Base-by-base conservation (phyloP, 345 rosid species). In the Raphanus sativus region DNA sequence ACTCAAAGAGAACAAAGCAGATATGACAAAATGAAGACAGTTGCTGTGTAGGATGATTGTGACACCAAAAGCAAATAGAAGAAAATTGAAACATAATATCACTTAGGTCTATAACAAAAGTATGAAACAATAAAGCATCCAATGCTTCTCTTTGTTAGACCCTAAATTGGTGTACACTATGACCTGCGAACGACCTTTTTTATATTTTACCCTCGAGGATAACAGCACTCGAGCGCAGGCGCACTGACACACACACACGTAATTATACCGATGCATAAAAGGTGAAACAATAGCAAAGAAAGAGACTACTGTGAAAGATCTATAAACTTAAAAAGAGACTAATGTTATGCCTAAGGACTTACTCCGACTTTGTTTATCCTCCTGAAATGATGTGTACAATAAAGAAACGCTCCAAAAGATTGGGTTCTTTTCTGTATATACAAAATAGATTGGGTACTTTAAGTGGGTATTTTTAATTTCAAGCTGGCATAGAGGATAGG, bases 1-100 rank as follows among this genome's bases (percentile, higher is more conserved):
- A 74, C 38, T 62, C 70, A 69, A 79, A 62, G 50, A 54, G 36
- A 73, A 62, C 77, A 62, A 73, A 73, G 12, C 55, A 61, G 12
- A 59, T 60, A 67, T 12, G 34, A 15, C 9, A 68, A 40, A 0
- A 56, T 8, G 33, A 73, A 67, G 70, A 62, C 6, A 52, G 34
- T 17, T 55, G 65, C 11, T 74, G 74, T 1, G 75, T 71, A 65
- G 66, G 81, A 77, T 67, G 69, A 74, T 69, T 38, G 82, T 79
- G 75, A 68, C 77, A 28, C 75, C 16, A 67, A 67, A 79, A 68
- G 78, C 78, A 68, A 59, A 73, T 61, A 42, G 36, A 30, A 71
- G 54, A 65, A 33, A 12, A 10, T 28, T 66, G 30, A 62, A 66
- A 65, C 9, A 64, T 3, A 55, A 70, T 17, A 40, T 8, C 6